These are phyloP conservation scores for Zymoseptoria brevis DNA, from an alignment of 2,329 filamentous ascomycete genomes.

Conservation along the genomic window DNA sequence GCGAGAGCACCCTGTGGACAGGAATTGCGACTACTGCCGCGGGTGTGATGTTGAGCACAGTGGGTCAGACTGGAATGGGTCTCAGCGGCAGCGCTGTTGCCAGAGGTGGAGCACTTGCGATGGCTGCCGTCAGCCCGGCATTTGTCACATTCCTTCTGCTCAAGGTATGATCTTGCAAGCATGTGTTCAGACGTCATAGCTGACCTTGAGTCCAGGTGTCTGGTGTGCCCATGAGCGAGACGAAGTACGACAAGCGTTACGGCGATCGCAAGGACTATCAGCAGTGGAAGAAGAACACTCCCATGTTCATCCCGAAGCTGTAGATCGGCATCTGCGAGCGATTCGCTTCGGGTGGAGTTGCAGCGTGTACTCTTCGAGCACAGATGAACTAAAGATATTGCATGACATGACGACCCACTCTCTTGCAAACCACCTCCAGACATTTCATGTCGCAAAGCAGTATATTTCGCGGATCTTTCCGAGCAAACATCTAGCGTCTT, in stretches of 20 bases:
- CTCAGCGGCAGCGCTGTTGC: slow-evolving; percentile 40
- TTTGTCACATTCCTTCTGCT: slow-evolving; percentile 57
- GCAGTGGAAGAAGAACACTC: slow-evolving; percentile 59
- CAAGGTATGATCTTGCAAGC: slow-evolving; percentile 40
- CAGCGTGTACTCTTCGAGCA: neutral
- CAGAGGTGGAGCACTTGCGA: slow-evolving; percentile 38
- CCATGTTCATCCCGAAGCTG: slow-evolving; percentile 56
- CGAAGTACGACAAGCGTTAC: slow-evolving; percentile 59
- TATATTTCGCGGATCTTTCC: no score
- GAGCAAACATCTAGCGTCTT: no score
- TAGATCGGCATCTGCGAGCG: slow-evolving; percentile 20
- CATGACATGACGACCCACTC: neutral
- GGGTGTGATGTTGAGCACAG: slow-evolving; percentile 47
- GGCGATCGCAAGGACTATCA: slow-evolving; percentile 58
- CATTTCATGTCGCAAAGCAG: neutral
- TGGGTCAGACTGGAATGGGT: slow-evolving; percentile 52
- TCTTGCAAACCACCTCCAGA: neutral
- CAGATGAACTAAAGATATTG: neutral
- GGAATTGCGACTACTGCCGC: slow-evolving; percentile 54
- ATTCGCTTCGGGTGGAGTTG: neutral
- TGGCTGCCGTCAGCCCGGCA: slow-evolving; percentile 54
- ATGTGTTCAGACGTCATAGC: neutral
- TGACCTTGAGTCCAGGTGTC: slow-evolving; percentile 26
- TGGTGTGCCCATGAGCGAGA: slow-evolving; percentile 59
- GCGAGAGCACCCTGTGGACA: slow-evolving; percentile 61